Evolutionary conservation across 2,329 filamentous ascomycete species (phyloP).

Genomic region (Claviceps quebecensis): DNA sequence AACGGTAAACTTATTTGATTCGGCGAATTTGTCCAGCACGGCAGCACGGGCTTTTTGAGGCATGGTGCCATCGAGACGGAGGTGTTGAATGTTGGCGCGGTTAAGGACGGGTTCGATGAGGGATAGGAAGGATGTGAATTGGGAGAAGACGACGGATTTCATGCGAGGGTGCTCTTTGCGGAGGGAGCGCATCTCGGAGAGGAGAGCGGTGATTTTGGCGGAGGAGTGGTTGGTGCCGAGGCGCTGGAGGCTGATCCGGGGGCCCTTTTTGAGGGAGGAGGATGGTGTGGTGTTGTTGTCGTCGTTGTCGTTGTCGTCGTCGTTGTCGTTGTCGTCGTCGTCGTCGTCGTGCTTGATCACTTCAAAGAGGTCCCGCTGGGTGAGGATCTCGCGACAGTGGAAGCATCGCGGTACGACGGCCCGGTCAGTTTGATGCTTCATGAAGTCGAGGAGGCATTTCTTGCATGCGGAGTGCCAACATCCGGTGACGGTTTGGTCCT

Average conservation of each 20-base stretch:
- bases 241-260: constrained; percentile 46
- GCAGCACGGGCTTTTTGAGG: constrained; percentile 69
- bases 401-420: constrained; percentile 71
- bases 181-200: constrained; percentile 58
- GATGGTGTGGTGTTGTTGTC: constrained; percentile 14
- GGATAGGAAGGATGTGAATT: constrained; percentile 92
- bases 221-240: constrained; percentile 56
- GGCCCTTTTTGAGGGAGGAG: constrained; percentile 18
- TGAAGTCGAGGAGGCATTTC: constrained; percentile 78
- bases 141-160: constrained; percentile 89
- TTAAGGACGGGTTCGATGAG: constrained; percentile 73
- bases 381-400: constrained; percentile 75
- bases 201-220: constrained; percentile 72
- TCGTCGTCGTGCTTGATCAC: constrained; percentile 65
- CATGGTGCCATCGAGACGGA: constrained; percentile 90
- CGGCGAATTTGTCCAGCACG: constrained; percentile 60
- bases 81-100: constrained; percentile 56
- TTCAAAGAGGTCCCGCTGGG: constrained; percentile 75
- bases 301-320: constrained; percentile 31
- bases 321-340: constrained; percentile 35
- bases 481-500: constrained; percentile 82
- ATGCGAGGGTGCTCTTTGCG: constrained; percentile 51
- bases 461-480: constrained; percentile 98
- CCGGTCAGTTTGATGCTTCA: constrained; percentile 71
- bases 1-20: constrained; percentile 48